Evolutionary conservation across 176 grass and related monocot genomes (phyloP).

Genomic region (Eragrostis curvula): DNA sequence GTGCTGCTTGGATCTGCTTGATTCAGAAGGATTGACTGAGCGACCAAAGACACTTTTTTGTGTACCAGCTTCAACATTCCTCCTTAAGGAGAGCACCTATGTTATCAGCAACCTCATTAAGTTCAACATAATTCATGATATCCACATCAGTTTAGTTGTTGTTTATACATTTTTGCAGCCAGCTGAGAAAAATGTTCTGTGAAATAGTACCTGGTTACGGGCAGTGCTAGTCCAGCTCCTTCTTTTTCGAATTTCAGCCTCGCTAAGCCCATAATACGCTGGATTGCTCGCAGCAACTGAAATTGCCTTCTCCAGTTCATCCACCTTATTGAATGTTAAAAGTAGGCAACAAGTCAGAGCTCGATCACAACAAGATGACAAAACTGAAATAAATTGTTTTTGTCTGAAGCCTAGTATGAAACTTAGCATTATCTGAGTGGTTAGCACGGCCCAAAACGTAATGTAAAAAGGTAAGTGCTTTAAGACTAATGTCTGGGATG

Average conservation of each 20-base stretch:
- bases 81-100: conserved; percentile 68
- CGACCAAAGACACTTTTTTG: conserved; percentile 49
- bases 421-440: not conserved
- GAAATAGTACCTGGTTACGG: conserved; percentile 63
- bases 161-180: conserved; percentile 11
- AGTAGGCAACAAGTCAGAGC: not conserved
- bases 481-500: not conserved
- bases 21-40: conserved; percentile 57
- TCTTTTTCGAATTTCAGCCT: conserved; percentile 78
- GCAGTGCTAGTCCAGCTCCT: conserved; percentile 73
- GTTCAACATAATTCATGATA: not conserved
- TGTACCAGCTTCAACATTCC: conserved; percentile 74
- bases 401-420: not conserved
- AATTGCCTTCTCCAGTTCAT: conserved; percentile 90
- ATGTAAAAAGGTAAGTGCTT: not conserved
- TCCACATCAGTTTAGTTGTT: not conserved
- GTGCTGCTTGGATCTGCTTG: conserved; percentile 66
- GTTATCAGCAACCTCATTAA: conserved; percentile 33
- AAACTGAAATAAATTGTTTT: not conserved
- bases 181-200: not conserved
- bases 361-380: not conserved
- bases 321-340: conserved; percentile 63
- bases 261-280: conserved; percentile 85
- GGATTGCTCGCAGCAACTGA: conserved; percentile 78
- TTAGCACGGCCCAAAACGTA: not conserved